These are phyloP conservation scores for Earliella scabrosa DNA, from an alignment of 1,284 basidiomycete genomes.

Conservation along the genomic window DNA sequence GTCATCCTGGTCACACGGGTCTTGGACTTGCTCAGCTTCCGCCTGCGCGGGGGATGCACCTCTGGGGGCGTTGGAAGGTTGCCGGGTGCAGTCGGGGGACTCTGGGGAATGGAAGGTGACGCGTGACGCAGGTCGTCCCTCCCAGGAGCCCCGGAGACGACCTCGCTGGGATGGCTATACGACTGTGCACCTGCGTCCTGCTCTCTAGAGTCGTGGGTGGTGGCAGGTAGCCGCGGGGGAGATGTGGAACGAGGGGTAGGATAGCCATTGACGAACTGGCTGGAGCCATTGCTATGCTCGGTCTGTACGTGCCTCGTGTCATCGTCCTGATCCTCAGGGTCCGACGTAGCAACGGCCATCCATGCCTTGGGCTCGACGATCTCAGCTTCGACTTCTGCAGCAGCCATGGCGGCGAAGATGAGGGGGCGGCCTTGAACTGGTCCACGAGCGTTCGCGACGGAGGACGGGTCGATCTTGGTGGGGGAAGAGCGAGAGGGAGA, in stretches of 20 bases:
- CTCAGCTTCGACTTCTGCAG: slow-evolving; percentile 28
- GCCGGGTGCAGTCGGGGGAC: slow-evolving; percentile 1
- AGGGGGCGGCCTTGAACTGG: slow-evolving; percentile 34
- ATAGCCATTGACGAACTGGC: slow-evolving; percentile 25
- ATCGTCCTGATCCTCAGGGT: slow-evolving; percentile 2
- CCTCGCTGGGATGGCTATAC: neutral
- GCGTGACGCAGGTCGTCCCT: slow-evolving; percentile 4
- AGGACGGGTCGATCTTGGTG: neutral
- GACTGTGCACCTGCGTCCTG: neutral
- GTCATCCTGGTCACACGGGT: slow-evolving; percentile 21
- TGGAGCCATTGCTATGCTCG: slow-evolving; percentile 20
- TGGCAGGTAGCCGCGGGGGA: slow-evolving; percentile 14
- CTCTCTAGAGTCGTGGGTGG: neutral
- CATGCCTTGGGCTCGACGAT: slow-evolving; percentile 21
- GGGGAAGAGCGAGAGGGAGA: slow-evolving; percentile 5
- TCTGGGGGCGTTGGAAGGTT: slow-evolving; percentile 16
- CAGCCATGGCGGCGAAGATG: slow-evolving; percentile 36
- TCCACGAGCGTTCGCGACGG: slow-evolving; percentile 9
- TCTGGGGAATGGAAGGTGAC: slow-evolving; percentile 10
- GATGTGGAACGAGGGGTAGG: slow-evolving; percentile 24
- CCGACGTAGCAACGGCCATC: slow-evolving; percentile 23
- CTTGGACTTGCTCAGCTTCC: slow-evolving; percentile 32
- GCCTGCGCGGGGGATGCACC: slow-evolving; percentile 12
- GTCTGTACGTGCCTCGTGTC: neutral
- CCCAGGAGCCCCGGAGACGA: neutral